Conservation (phyloP, 2,329 filamentous ascomycete genomes). For the Aspergillus aculeatinus region DNA sequence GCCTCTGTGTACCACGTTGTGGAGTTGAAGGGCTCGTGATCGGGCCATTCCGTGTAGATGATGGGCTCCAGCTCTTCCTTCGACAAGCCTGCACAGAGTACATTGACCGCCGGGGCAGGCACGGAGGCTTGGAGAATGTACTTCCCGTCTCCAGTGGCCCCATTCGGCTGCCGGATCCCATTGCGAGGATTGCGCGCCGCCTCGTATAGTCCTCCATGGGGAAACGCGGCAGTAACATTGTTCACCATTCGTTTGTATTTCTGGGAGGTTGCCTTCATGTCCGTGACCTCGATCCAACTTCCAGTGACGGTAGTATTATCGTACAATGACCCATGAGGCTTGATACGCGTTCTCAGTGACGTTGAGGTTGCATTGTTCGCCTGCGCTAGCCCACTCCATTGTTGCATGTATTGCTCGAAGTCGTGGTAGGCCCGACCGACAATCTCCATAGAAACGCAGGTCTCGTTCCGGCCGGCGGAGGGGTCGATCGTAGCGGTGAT, state of each 20-base stretch:
- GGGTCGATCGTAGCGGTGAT: constrained; percentile 49
- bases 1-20: constrained; percentile 29
- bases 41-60: constrained; percentile 63
- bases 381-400: constrained; percentile 53
- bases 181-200: constrained; percentile 64
- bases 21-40: constrained; percentile 31
- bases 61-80: constrained; percentile 61
- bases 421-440: constrained; percentile 69
- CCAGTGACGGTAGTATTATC: constrained; percentile 72
- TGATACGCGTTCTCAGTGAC: constrained; percentile 53
- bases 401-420: constrained; percentile 59
- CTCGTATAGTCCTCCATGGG: constrained; percentile 66
- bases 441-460: constrained; percentile 68
- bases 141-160: constrained; percentile 64
- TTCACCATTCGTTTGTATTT: constrained; percentile 62
- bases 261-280: constrained; percentile 54
- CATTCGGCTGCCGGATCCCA: constrained; percentile 66
- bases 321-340: constrained; percentile 62
- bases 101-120: constrained; percentile 68
- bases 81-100: constrained; percentile 68
- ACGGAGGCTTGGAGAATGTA: constrained; percentile 69
- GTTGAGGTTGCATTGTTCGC: constrained; percentile 46
- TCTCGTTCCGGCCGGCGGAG: constrained; percentile 41
- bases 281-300: constrained; percentile 64
- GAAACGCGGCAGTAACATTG: constrained; percentile 75